These are phyloP conservation scores for Metarhizium brunneum DNA, from an alignment of 2,329 filamentous ascomycete genomes.

Conservation along the genomic window DNA sequence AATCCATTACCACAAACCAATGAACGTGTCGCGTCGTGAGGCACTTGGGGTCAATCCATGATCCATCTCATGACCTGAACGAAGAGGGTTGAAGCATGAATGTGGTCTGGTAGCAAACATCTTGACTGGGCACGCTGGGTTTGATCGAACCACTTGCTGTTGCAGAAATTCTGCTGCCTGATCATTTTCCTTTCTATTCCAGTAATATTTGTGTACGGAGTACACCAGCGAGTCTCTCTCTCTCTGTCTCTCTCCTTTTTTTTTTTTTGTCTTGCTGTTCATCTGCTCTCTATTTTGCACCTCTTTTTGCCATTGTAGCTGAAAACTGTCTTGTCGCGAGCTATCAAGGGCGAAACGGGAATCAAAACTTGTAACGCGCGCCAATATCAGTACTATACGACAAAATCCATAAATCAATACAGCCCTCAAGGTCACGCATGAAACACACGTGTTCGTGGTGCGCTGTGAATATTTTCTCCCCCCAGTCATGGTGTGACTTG, in stretches of 20 bases:
- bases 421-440: not conserved
- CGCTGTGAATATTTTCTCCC: not conserved
- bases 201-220: too few species aligned
- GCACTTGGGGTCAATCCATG: slow-evolving; percentile 1
- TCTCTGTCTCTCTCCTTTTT: too few species aligned
- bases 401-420: not conserved
- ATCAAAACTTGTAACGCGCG: not conserved
- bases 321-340: too few species aligned
- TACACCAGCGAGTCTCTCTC: too few species aligned
- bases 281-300: too few species aligned
- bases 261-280: too few species aligned
- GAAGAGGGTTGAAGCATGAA: not conserved
- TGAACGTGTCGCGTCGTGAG: not conserved
- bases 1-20: slow-evolving; percentile 1
- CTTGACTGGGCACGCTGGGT: not conserved
- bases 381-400: not conserved
- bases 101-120: not conserved
- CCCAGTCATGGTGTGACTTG: slow-evolving; percentile 1
- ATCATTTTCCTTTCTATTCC: not conserved
- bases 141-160: not conserved
- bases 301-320: too few species aligned
- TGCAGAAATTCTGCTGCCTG: not conserved
- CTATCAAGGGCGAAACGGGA: too few species aligned
- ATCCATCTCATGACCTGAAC: slow-evolving; percentile 2
- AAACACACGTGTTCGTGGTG: not conserved